Evolutionary conservation across 331 rosid genomes (phyloP), one percentile per base, ranked within the genome.

Genomic region (Spiraea crenata): DNA sequence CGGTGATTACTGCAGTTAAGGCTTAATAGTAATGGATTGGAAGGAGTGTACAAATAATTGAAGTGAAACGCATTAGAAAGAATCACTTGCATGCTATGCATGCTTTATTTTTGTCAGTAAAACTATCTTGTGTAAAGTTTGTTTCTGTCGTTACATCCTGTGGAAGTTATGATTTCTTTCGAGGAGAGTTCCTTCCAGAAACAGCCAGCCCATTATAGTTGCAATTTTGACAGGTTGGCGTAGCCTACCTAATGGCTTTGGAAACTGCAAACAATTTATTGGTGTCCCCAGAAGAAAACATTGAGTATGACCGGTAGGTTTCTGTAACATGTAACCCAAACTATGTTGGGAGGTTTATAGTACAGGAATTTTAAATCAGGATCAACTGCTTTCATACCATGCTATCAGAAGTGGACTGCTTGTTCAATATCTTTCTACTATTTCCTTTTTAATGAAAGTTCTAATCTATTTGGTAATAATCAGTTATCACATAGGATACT

Each of bases 201-300:
- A 41, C 25, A 55, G 40, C 47, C 54, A 69, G 54, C 52, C 63
- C n/a, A 8, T 54, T 67, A 4, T 50, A 47, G n/a, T 41, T 16
- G 3, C 65, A 44, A 59, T 47, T 74, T 74, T 81, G 76, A 65
- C 96, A 93, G 99, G 92, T 89, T 63, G 99, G 99, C 71, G 77
- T 93, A 71, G 96, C 99, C 79, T 93, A 87, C 82, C 84, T 93
- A 72, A 61, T 93, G 92, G 99, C 99, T 50, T 77, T 93, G 77
- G 92, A 91, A 85, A 81, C 77, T 67, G 91, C 99, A 72, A 93
- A 93, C 79, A 71, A 79, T 76, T 63, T 93, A 69, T 62, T 5
- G 49, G 80, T 89, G 74, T 80, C 97, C 79, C 90, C 91, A 19
- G 72, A 70, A 20, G 95, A 91, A 76, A 93, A 91, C 83, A 91